A percentile compares a stretch with the other conserved stretches of the same genome.
Conservation (phyloP, 140 eudicot species). For the Oenanthe javanica region DNA sequence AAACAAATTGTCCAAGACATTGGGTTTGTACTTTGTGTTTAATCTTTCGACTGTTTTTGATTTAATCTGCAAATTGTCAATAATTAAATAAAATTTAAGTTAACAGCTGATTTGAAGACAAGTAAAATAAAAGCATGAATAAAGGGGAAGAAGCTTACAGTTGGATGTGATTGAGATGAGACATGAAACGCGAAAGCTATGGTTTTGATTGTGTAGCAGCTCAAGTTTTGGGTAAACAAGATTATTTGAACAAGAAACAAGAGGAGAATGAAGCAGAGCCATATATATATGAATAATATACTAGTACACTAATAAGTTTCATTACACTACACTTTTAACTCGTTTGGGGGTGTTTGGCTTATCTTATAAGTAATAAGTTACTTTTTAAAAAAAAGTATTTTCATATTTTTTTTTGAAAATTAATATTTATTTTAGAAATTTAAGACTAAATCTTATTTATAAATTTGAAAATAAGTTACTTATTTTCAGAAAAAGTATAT, state of each 20-base stretch:
- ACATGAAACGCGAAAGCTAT: conserved; percentile 4
- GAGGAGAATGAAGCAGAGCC: conserved; percentile 9
- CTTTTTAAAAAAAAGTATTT: too few species aligned
- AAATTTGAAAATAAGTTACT: too few species aligned
- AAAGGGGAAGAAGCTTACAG: conserved; percentile 4
- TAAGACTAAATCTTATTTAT: too few species aligned
- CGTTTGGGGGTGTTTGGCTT: too few species aligned
- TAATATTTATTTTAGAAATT: too few species aligned
- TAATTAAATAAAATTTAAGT: not conserved
- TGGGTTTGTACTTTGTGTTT: conserved; percentile 45
- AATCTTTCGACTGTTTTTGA: conserved; percentile 12
- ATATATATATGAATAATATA: not conserved
- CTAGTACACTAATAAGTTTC: too few species aligned
- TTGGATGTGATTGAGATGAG: conserved; percentile 14
- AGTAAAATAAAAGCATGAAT: not conserved
- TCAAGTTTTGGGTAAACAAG: not conserved
- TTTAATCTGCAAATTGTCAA: conserved; percentile 26
- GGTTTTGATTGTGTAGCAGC: conserved; percentile 6
- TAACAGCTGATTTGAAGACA: not conserved
- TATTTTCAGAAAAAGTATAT: too few species aligned
- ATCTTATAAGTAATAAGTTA: too few species aligned
- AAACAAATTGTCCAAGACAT: conserved; percentile 44
- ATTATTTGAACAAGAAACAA: not conserved
- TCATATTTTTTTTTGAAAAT: too few species aligned
- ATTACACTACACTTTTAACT: too few species aligned